phyloP scores from a whole-genome alignment of 345 rosid species.

The Barbarea vulgaris region DNA sequence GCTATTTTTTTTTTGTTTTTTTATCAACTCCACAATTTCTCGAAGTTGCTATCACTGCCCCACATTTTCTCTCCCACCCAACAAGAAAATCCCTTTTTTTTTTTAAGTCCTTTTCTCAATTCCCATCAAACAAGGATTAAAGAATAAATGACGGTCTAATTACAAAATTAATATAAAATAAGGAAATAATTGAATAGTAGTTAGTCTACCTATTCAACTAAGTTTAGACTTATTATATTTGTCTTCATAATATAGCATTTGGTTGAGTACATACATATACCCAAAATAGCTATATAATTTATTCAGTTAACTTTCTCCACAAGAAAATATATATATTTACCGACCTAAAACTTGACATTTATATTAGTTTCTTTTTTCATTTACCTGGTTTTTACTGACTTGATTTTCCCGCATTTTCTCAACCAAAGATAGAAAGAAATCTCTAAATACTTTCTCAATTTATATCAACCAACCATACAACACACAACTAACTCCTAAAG shows the following conservation, averaged over 20 bases:
- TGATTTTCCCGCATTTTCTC: conserved; percentile 20
- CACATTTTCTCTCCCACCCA: conserved; percentile 40
- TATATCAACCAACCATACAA: conserved; percentile 23
- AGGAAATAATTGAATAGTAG: conserved; percentile 18
- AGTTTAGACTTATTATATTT: neutral
- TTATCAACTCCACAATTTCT: conserved; percentile 34
- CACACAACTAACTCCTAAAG: conserved; percentile 21
- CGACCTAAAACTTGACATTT: neutral
- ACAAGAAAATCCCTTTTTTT: neutral
- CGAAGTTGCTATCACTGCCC: conserved; percentile 35
- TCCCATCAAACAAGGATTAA: conserved; percentile 29
- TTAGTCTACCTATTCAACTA: conserved; percentile 33
- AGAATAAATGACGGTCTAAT: conserved; percentile 9
- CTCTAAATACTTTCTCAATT: neutral
- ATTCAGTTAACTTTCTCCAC: conserved; percentile 17
- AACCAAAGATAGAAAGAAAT: neutral
- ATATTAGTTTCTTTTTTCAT: too few relatives aligned
- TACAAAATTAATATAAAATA: conserved; percentile 8
- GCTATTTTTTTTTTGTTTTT: conserved; percentile 1
- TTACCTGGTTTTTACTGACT: neutral
- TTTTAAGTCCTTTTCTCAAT: conserved; percentile 22
- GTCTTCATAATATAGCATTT: neutral
- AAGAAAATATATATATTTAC: conserved; percentile 18
- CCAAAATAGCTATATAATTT: neutral
- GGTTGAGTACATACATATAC: neutral